These are phyloP conservation scores for Pichia rugopelliculosa DNA, from an alignment of 805 yeast species.

Conservation along the genomic window DNA sequence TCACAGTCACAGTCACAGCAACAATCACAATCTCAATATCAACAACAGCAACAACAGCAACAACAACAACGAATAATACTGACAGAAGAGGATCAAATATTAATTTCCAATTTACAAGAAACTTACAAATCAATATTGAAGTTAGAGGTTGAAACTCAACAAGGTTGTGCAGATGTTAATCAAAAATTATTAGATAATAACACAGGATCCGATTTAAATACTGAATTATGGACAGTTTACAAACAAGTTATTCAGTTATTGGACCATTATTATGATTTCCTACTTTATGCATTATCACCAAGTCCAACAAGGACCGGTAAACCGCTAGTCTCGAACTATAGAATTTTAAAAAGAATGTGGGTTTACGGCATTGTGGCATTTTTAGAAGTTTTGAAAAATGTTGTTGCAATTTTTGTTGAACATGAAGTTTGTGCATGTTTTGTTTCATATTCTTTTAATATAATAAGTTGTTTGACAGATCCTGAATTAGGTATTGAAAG, in stretches of 20 bases:
- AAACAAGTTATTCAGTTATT: constrained; percentile 57
- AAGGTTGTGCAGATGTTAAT: constrained; percentile 56
- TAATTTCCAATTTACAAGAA: constrained; percentile 66
- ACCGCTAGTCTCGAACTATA: constrained; percentile 67
- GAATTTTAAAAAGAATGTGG: constrained; percentile 77
- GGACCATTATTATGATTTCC: constrained; percentile 65
- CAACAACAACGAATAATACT: constrained; percentile 19
- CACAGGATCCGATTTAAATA: constrained; percentile 43
- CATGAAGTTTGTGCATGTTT: constrained; percentile 75
- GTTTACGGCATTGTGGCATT: constrained; percentile 81
- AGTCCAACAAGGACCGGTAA: constrained; percentile 63
- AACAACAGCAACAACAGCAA: constrained; percentile 5
- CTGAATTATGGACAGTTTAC: constrained; percentile 66
- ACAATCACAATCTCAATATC: constrained; percentile 9
- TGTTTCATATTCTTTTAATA: constrained; percentile 63
- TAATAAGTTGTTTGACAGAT: constrained; percentile 46
- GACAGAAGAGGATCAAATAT: constrained; percentile 53
- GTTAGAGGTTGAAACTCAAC: constrained; percentile 62
- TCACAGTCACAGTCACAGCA: constrained; percentile 2
- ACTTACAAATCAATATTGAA: constrained; percentile 64
- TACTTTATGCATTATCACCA: constrained; percentile 64
- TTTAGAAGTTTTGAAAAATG: constrained; percentile 67
- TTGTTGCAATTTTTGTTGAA: constrained; percentile 59
- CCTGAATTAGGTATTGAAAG: constrained; percentile 52
- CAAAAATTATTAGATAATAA: constrained; percentile 39